Base-by-base conservation (phyloP, 2,329 filamentous ascomycete species). In the Alternaria metachromatica region DNA sequence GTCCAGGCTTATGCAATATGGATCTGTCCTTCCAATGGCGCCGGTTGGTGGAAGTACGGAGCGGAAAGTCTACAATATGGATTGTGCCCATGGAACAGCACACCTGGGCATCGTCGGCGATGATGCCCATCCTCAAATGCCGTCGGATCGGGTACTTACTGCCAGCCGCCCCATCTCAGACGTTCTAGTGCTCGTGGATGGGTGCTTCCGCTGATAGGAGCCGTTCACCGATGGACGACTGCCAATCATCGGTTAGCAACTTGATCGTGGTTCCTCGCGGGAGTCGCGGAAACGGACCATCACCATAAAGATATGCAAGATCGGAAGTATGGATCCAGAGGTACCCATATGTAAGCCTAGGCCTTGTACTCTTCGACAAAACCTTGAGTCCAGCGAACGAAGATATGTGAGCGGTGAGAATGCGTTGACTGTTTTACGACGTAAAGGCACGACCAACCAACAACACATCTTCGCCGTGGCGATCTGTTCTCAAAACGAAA, bases 31-130 rank as follows among this genome's bases (percentile, higher is more conserved):
- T 25, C 5, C 6, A 6, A 28, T 6, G 2, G 12, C 23, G 53
- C 53, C n/a, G 53, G 53, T 55, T 44, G 53, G 53, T 55, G 53
- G 53, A 55, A 41, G 53, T 44, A 44, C 37, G 18, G 2, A 20
- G 15, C n/a, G 25, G 4, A 55, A 11, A n/a, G 15, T n/a, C 12
- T 11, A 15, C 41, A 5, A 11, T 20, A 18, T n/a, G 18, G 41
- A 18, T 18, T 28, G n/a, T 44, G 26, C 21, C 23, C 53, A 10
- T 21, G 18, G 20, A 15, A 13, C n/a, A n/a, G 20, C 28, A 53
- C 18, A 41, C 37, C 33, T 41, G 37, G 37, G 37, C 37, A 53
- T 25, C 5, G 28, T 53, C 30, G 20, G 30, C 49, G 5, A 41
- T 23, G 15, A 15, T 53, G 28, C 3, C 11, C 15, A 13, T 37